These are phyloP conservation scores for Cucumis hystrix DNA, from an alignment of 306 rosid genomes.

Conservation along the genomic window DNA sequence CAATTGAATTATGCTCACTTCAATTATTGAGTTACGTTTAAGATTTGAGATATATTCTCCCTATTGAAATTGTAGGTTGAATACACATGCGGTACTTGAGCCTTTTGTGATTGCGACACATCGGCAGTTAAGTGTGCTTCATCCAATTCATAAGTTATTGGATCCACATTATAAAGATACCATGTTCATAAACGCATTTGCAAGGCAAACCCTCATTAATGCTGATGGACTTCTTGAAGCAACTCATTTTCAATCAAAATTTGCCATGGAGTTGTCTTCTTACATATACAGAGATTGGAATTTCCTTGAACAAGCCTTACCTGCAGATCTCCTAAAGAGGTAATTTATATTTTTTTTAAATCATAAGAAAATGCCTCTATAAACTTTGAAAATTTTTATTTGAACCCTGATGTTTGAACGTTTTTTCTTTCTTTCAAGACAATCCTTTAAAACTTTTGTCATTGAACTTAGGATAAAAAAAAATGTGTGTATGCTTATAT, in stretches of 20 bases:
- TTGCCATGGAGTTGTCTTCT: slow-evolving; percentile 64
- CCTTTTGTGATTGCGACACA: slow-evolving; percentile 70
- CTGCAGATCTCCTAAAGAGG: slow-evolving; percentile 65
- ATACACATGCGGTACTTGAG: slow-evolving; percentile 71
- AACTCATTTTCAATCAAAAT: slow-evolving; percentile 49
- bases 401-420: too few relatives aligned
- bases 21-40: too few relatives aligned
- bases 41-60: too few relatives aligned
- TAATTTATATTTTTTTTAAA: background rate
- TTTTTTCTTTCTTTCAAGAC: too few relatives aligned
- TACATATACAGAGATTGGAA: slow-evolving; percentile 51
- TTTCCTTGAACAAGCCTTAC: slow-evolving; percentile 77
- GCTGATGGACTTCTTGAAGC: slow-evolving; percentile 58
- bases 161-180: slow-evolving; percentile 84
- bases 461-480: too few relatives aligned
- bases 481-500: too few relatives aligned
- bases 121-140: slow-evolving; percentile 69
- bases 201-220: slow-evolving; percentile 50
- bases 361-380: too few relatives aligned
- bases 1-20: too few relatives aligned
- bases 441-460: too few relatives aligned
- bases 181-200: slow-evolving; percentile 67
- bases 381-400: too few relatives aligned
- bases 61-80: slow-evolving; percentile 32
- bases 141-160: slow-evolving; percentile 64